These are phyloP conservation scores for Sclerotinia nivalis DNA, from an alignment of 2,329 filamentous ascomycete genomes.

Conservation along the genomic window DNA sequence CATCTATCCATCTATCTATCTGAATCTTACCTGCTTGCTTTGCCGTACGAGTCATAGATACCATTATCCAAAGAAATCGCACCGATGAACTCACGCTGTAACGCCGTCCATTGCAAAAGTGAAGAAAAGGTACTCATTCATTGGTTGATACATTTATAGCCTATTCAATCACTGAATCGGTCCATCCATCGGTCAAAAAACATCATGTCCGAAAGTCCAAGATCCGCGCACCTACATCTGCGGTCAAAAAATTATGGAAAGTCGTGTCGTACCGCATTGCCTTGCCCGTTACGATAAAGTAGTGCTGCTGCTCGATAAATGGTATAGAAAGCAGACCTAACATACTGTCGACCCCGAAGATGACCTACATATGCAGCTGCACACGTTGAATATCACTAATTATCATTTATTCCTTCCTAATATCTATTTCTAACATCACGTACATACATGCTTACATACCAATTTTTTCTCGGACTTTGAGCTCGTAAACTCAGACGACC, in stretches of 20 bases:
- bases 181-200: not conserved
- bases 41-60: not conserved
- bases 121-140: not conserved
- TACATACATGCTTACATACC: not conserved
- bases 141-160: not conserved
- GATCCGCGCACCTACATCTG: not conserved
- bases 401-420: not conserved
- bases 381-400: not conserved
- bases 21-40: not conserved
- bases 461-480: not conserved
- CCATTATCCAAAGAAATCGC: constrained; percentile 4
- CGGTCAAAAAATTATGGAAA: not conserved
- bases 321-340: not conserved
- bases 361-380: constrained; percentile 21
- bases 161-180: not conserved
- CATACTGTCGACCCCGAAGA: constrained; percentile 19
- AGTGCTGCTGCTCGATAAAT: not conserved
- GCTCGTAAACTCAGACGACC: constrained; percentile 7
- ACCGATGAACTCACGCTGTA: constrained; percentile 1
- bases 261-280: constrained; percentile 7
- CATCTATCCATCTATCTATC: constrained; percentile 2
- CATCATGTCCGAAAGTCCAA: constrained; percentile 1
- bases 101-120: not conserved
- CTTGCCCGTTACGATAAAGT: not conserved
- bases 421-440: constrained; percentile 7